These are phyloP conservation scores for Neonectria magnoliae DNA, from an alignment of 2,329 filamentous ascomycete genomes.

Conservation along the genomic window DNA sequence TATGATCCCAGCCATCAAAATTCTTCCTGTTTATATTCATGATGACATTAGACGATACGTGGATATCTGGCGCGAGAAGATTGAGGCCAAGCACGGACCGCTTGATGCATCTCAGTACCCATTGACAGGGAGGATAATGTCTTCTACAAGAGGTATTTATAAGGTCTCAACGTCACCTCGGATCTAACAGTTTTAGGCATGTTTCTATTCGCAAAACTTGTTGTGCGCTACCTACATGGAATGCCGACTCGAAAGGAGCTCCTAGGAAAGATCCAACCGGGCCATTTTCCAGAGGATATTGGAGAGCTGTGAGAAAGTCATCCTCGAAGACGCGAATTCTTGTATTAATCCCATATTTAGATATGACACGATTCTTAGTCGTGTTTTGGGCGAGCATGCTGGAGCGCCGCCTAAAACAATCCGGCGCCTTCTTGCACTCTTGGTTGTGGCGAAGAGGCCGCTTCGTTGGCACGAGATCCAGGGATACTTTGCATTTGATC, in stretches of 20 bases:
- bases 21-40: neutral
- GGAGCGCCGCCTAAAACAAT: neutral
- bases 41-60: slow-evolving; percentile 17
- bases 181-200: neutral
- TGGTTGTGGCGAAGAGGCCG: slow-evolving; percentile 20
- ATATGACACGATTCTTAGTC: slow-evolving; percentile 15
- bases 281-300: slow-evolving; percentile 1
- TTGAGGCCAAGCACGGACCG: slow-evolving; percentile 10
- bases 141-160: slow-evolving; percentile 14
- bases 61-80: slow-evolving; percentile 4
- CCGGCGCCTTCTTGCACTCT: slow-evolving; percentile 17
- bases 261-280: neutral
- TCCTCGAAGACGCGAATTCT: too few relatives aligned
- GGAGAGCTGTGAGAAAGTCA: slow-evolving; percentile 1
- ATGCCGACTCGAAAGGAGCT: neutral
- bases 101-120: neutral
- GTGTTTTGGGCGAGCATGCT: neutral
- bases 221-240: neutral
- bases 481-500: slow-evolving; percentile 18
- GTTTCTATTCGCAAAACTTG: slow-evolving; percentile 12
- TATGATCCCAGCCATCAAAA: slow-evolving; percentile 6
- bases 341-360: neutral
- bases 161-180: too few relatives aligned
- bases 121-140: slow-evolving; percentile 15
- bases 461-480: slow-evolving; percentile 29